Evolutionary conservation across 2,329 filamentous ascomycete genomes (phyloP), one percentile per base, ranked within the genome.

Genomic region (Calonectria ilicicola): DNA sequence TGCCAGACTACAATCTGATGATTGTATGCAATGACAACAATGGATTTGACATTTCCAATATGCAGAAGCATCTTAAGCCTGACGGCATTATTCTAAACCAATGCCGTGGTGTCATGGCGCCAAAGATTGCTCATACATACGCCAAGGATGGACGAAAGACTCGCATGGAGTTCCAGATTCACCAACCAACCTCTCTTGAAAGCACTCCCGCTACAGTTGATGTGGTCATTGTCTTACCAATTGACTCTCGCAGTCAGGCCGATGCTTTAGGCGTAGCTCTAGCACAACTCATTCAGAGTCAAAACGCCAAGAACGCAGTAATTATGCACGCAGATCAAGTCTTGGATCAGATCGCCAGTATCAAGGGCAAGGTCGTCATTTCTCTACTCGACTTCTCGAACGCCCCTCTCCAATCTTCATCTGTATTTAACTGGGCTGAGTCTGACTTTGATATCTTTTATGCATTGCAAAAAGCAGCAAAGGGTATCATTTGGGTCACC

Each of bases 401-500:
- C 3, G 75, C 76, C 5, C 29, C 69, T 1, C 72, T 81, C 7
- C 65, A 82, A 2, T 46, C 67, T 69, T 67, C 70, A 23, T 80
- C 78, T 10, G 67, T 89, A 32, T 87, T 85, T 72, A 69, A 80
- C 40, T 87, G 89, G 82, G 76, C 75, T 2, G 77, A 84, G 12
- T 14, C 75, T 0, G 78, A 84, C 5, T 91, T 89, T 72, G 65
- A 81, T 0, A 47, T 76, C 1, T 83, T 91, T 32, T 83, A 86
- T 32, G 73, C 76, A 0, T 76, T 91, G 19, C 77, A 87, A 3
- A 75, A 78, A 5, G 66, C 65, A 1, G 80, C 85, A 1, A 82
- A 81, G 19, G 82, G 84, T 2, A 75, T 90, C 1, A 58, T 91
- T 1, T 91, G 89, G 88, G 72, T 89, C 21, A 87, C 87, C 0